These are phyloP conservation scores for Symbiodinium natans DNA, from an alignment of 73 alveolate genomes.

Conservation along the genomic window DNA sequence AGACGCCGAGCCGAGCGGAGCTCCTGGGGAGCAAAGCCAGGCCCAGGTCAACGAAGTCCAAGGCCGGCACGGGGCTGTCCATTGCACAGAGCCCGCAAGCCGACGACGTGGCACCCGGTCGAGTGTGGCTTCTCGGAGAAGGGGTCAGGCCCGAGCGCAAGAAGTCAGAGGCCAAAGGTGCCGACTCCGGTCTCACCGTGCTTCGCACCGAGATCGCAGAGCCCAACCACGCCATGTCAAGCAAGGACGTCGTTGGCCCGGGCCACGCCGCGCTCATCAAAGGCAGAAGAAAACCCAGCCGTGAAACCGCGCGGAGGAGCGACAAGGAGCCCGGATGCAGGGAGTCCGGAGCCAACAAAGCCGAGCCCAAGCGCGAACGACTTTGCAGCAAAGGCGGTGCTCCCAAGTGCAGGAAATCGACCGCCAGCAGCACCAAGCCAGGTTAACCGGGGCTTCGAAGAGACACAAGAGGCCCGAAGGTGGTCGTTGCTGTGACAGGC, in stretches of 20 bases:
- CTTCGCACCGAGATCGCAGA: background rate
- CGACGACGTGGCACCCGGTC: background rate
- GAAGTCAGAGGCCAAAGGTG: background rate
- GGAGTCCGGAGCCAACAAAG: background rate
- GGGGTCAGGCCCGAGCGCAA: background rate
- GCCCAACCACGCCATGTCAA: conserved; percentile 26
- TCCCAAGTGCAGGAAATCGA: background rate
- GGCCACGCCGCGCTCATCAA: background rate
- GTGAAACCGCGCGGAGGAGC: background rate
- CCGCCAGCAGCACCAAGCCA: background rate
- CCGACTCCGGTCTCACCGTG: background rate
- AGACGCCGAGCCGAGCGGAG: background rate
- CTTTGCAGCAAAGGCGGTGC: background rate
- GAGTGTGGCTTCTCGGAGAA: background rate
- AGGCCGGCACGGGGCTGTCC: conserved; percentile 24
- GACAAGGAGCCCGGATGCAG: background rate
- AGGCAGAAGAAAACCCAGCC: background rate
- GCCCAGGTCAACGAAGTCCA: conserved; percentile 7
- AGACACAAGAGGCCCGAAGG: background rate
- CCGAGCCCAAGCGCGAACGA: background rate
- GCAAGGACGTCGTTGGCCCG: background rate
- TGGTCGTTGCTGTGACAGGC: background rate
- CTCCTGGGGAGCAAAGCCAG: background rate
- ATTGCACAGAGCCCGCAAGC: conserved; percentile 4
- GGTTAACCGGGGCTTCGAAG: background rate